These are phyloP conservation scores for Trichoderma arundinaceum DNA, from an alignment of 2,329 filamentous ascomycete genomes.

Conservation along the genomic window DNA sequence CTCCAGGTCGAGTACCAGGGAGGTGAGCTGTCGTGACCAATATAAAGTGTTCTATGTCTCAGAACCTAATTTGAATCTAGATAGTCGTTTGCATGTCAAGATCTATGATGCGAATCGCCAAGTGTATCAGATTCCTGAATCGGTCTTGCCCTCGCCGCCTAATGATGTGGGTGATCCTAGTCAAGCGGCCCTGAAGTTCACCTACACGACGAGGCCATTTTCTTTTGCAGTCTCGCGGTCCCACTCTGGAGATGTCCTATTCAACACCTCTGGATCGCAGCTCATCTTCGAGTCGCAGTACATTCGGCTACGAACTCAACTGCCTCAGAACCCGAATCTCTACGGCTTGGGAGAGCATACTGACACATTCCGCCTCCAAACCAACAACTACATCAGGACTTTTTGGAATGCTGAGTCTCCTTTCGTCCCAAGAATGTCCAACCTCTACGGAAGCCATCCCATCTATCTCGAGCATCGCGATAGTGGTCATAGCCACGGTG, in stretches of 20 bases:
- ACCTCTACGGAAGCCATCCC: constrained; percentile 78
- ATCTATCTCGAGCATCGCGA: constrained; percentile 69
- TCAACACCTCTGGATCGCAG: constrained; percentile 69
- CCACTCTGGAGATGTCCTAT: constrained; percentile 58
- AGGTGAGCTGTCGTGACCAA: constrained; percentile 31
- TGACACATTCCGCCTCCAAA: constrained; percentile 71
- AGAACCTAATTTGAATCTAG: constrained; percentile 44
- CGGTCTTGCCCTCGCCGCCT: constrained; percentile 64
- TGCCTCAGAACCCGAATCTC: constrained; percentile 71
- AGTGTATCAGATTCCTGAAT: constrained; percentile 76
- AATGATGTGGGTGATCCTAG: constrained; percentile 34
- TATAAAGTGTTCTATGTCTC: background rate
- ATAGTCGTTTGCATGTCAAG: constrained; percentile 72
- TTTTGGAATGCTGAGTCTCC: constrained; percentile 74
- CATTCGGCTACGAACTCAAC: constrained; percentile 70
- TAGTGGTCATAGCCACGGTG: constrained; percentile 65
- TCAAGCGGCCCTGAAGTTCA: constrained; percentile 55
- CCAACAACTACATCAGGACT: constrained; percentile 65
- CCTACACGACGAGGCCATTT: constrained; percentile 60
- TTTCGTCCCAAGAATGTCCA: constrained; percentile 63
- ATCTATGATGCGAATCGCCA: constrained; percentile 72
- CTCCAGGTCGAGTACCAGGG: constrained; percentile 61
- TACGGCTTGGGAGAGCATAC: constrained; percentile 82
- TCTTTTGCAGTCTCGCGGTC: constrained; percentile 64
- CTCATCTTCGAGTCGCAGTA: constrained; percentile 81